Evolutionary conservation across 768 basidiomycete genomes (phyloP).

Genomic region (Amanita brunnescens): DNA sequence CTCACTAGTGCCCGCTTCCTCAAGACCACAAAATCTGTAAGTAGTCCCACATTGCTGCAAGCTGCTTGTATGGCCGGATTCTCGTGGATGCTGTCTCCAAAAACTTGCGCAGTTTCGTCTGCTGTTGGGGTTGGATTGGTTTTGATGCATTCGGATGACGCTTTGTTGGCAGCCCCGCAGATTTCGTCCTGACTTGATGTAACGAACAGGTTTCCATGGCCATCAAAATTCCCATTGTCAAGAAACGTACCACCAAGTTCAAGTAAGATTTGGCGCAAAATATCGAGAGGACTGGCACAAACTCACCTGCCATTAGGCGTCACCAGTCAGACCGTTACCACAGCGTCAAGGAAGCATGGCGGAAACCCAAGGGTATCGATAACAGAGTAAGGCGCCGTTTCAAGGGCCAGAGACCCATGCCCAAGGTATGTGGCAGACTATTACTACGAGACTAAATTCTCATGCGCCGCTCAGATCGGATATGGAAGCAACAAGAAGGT

Average conservation of each 20-base stretch:
- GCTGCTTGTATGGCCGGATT: neutral
- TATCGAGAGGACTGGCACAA: neutral
- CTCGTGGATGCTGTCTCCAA: neutral
- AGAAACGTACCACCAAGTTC: constrained; percentile 97
- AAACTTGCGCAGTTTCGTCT: neutral
- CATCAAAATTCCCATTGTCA: constrained; percentile 62
- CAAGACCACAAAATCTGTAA: constrained; percentile 45
- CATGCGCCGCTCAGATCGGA: constrained; percentile 44
- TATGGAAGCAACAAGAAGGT: constrained; percentile 89
- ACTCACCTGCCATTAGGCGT: constrained; percentile 46
- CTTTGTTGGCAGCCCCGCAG: constrained; percentile 14
- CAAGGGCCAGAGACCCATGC: constrained; percentile 96
- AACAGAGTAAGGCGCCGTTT: constrained; percentile 94
- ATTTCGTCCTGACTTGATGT: constrained; percentile 4
- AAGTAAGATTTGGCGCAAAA: constrained; percentile 52
- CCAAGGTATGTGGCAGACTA: constrained; percentile 55
- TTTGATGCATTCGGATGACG: constrained; percentile 19
- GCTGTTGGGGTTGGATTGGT: constrained; percentile 28
- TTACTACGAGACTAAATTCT: constrained; percentile 2
- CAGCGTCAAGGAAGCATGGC: constrained; percentile 96
- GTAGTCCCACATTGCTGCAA: constrained; percentile 23
- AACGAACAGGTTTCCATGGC: constrained; percentile 29
- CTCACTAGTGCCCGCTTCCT: constrained; percentile 34
- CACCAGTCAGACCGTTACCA: constrained; percentile 99
- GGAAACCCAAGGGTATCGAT: constrained; percentile 99